Base-by-base conservation (phyloP, 192 early-diverging fungal species). In the Kappamyces sp. region DNA sequence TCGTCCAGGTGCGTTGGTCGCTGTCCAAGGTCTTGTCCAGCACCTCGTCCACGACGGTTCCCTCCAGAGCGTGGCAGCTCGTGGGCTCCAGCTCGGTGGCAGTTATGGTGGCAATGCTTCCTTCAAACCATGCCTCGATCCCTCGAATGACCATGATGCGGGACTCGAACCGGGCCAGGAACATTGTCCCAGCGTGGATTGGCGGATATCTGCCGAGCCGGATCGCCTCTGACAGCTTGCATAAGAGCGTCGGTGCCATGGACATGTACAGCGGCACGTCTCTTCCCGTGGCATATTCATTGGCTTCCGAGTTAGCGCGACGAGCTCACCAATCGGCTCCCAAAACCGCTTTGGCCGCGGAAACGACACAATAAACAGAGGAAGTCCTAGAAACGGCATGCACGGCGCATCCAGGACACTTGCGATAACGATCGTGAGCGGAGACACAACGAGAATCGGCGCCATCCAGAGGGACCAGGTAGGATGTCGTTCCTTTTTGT, bases 51-150 rank as follows among this genome's bases (percentile, higher is more conserved):
- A 76, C 53, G 4, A 59, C 61, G 6, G 69, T 52, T 3, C 67
- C 64, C 48, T 76, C 74, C 1, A 66, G 45, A 34, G 68, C 65
- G 50, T 76, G 74, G 47, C 74, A 76, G 51, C 66, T 68, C 3
- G 74, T 76, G 2, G 68, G 68, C 35, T 70, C 65, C 52, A 73
- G 51, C 47, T 76, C 74, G 1, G 65, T 42, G 1, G 70, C 70
- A 1, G 61, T 55, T 0, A 76, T 52, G 45, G 66, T 14, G 22
- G 69, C 55, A 2, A 47, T 49, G 37, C 45, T 41, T 4, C 67
- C 70, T 22, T 76, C 74, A 47, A 32, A 63, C 62, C 72, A 70
- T 9, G 12, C 32, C 52, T 76, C 74, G 4, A 70, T 55, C 1
- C 55, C 45, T 9, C 71, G 55, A 6, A 76, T 39, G 7, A 76